Base-by-base conservation (phyloP, 208 protist species). In the Acanthamoeba royreba region DNA sequence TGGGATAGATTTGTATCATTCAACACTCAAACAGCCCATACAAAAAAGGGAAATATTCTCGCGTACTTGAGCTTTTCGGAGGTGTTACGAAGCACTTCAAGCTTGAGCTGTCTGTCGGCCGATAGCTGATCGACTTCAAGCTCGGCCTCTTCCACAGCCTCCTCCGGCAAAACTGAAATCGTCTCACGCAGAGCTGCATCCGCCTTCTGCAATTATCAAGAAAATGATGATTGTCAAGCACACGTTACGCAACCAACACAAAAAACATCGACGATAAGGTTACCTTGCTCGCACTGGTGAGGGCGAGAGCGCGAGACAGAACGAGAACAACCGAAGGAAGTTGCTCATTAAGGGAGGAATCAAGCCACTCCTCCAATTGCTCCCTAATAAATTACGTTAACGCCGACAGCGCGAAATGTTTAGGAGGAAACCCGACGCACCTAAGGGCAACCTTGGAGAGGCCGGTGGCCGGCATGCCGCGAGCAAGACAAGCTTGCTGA, bases 351-450 rank as follows among this genome's bases (percentile, higher is more conserved):
- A 96, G 83, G 28, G 94, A 96, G 4, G 96, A 66, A 66, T 97
- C 96, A 2, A 97, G 87, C 96, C 96, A 97, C 47, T 95, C 90
- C 85, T 91, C 85, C 46, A 91, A 33, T 45, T 91, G 85, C 53
- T 91, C 40, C 38, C 85, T 74, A 19, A n/a, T n/a, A 7, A 66
- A 25, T 66, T 13, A 40, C 42, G 2, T 28, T 3, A 8, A 38
- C 31, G 31, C 0, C 7, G 42, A 74, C 33, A 8, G 19, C 4
- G 28, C 2, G 25, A 7, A 0, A 0, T 17, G 31, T 2, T 9
- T 11, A 42, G 31, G 63, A 42, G 1, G 52, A n/a, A 2, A 1
- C 2, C 22, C 22, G 22, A 9, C 63, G 63, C 17, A 74, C 63
- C 63, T 40, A 40, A 91, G 85, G 46, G 46, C 55, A 17, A 91